These are phyloP conservation scores for Lactarius trivialis DNA, from an alignment of 768 basidiomycete species.

Conservation along the genomic window DNA sequence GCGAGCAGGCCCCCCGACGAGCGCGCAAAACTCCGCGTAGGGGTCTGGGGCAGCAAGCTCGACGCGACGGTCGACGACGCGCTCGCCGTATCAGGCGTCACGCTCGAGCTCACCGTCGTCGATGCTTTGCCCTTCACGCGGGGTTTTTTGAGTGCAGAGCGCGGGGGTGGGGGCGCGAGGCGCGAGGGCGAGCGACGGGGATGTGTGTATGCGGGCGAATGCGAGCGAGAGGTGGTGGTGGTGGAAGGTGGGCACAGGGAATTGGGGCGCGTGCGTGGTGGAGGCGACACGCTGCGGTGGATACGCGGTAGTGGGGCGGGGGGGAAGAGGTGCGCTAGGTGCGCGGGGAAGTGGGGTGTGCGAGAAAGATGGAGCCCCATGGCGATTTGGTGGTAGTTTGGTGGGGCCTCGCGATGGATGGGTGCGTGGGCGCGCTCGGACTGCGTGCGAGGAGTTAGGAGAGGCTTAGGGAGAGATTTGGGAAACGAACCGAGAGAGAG, in stretches of 20 bases:
- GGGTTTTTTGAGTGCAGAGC: constrained; percentile 60
- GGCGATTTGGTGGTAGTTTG: constrained; percentile 69
- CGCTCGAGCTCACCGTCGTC: constrained; percentile 32
- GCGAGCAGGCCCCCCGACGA: constrained; percentile 28
- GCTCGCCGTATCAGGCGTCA: constrained; percentile 31
- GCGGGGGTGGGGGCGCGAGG: constrained; percentile 50
- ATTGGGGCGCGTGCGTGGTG: constrained; percentile 16
- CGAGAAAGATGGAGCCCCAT: constrained; percentile 76
- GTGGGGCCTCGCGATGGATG: constrained; percentile 40
- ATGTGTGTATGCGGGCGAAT: no score
- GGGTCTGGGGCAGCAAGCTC: constrained; percentile 28
- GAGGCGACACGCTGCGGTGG: constrained; percentile 6
- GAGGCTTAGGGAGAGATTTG: neutral
- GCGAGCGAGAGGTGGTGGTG: neutral
- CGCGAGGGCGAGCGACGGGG: neutral
- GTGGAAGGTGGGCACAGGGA: neutral
- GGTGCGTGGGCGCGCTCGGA: constrained; percentile 33
- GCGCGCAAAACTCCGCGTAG: constrained; percentile 25
- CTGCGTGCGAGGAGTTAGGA: neutral
- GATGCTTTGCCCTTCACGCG: constrained; percentile 20
- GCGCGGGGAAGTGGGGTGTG: constrained; percentile 60
- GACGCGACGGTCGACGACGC: constrained; percentile 47
- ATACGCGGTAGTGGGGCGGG: neutral
- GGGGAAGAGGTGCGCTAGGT: constrained; percentile 16
- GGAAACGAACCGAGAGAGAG: neutral